These are phyloP conservation scores for Oenanthe sinensis DNA, from an alignment of 129 eudicot genomes.

Conservation along the genomic window DNA sequence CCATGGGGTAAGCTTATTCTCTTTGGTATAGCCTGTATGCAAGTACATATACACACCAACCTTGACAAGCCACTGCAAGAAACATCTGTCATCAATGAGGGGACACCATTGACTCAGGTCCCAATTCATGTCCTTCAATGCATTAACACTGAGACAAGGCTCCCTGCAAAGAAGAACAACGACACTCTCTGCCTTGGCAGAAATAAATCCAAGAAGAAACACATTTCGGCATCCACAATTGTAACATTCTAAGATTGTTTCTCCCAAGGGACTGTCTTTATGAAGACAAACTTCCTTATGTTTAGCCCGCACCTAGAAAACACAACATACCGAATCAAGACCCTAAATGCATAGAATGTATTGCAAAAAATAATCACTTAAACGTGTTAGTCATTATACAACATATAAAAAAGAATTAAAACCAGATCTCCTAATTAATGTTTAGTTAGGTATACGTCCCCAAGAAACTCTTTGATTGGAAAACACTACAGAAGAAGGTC, in stretches of 20 bases:
- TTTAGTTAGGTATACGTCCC: background rate
- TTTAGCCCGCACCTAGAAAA: constrained; percentile 76
- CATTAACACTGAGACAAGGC: constrained; percentile 87
- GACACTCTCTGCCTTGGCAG: constrained; percentile 95
- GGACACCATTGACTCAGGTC: constrained; percentile 99
- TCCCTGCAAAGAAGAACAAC: constrained; percentile 97
- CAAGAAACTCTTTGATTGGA: background rate
- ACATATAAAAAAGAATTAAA: too few species aligned
- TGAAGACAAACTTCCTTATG: constrained; percentile 98
- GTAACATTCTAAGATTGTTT: constrained; percentile 74
- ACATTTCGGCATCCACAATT: constrained; percentile 96
- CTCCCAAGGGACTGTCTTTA: constrained; percentile 85
- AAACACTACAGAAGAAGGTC: background rate
- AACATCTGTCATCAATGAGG: constrained; percentile 96
- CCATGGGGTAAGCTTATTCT: background rate
- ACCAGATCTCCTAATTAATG: background rate
- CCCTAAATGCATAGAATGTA: background rate
- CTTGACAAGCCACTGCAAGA: constrained; percentile 96
- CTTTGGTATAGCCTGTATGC: background rate
- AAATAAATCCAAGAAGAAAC: constrained; percentile 83
- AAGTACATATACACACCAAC: constrained; percentile 19
- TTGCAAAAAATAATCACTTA: too few species aligned
- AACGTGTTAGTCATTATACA: too few species aligned
- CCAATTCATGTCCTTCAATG: constrained; percentile 98
- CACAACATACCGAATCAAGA: background rate